Percentiles rank a stretch among this genome's conserved stretches.
Evolutionary conservation across 1,139 yeast genomes (phyloP).

Genomic region (Yamadazyma siamensis): DNA sequence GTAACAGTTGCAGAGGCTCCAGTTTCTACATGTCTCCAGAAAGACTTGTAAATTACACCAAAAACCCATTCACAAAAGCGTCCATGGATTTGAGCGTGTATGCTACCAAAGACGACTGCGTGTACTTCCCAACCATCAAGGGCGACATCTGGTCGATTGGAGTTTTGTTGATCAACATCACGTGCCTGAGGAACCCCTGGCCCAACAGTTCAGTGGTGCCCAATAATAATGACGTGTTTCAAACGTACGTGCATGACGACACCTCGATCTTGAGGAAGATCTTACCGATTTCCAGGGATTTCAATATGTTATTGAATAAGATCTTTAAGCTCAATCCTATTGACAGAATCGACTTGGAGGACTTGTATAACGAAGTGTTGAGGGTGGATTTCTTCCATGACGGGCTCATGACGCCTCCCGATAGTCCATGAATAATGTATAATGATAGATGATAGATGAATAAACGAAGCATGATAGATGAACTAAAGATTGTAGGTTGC

Average conservation of each 20-base stretch:
- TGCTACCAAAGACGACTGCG: constrained; percentile 18
- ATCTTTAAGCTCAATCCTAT: constrained; percentile 64
- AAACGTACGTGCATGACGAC: constrained; percentile 36
- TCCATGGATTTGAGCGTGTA: constrained; percentile 30
- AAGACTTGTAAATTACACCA: constrained; percentile 52
- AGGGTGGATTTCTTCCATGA: constrained; percentile 40
- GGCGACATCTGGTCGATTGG: constrained; percentile 92
- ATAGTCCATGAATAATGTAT: constrained; percentile 8
- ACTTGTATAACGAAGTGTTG: constrained; percentile 41
- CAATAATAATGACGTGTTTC: constrained; percentile 57
- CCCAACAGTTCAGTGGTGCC: constrained; percentile 64
- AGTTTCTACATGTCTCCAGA: constrained; percentile 95
- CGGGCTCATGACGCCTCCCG: constrained; percentile 15
- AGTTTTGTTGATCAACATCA: constrained; percentile 71
- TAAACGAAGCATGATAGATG: neutral
- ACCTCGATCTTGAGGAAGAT: constrained; percentile 37
- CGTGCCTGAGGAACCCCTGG: constrained; percentile 92
- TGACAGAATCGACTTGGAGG: constrained; percentile 52
- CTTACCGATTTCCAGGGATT: constrained; percentile 62
- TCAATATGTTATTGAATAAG: constrained; percentile 50
- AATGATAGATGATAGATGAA: constrained; percentile 1
- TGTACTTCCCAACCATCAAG: constrained; percentile 60
- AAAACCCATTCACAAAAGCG: constrained; percentile 25
- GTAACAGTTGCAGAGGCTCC: constrained; percentile 82
- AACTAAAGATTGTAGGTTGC: neutral